Percentiles rank a stretch among this genome's conserved stretches.
phyloP scores from a whole-genome alignment of 768 basidiomycete species.

The Auricularia cornea region DNA sequence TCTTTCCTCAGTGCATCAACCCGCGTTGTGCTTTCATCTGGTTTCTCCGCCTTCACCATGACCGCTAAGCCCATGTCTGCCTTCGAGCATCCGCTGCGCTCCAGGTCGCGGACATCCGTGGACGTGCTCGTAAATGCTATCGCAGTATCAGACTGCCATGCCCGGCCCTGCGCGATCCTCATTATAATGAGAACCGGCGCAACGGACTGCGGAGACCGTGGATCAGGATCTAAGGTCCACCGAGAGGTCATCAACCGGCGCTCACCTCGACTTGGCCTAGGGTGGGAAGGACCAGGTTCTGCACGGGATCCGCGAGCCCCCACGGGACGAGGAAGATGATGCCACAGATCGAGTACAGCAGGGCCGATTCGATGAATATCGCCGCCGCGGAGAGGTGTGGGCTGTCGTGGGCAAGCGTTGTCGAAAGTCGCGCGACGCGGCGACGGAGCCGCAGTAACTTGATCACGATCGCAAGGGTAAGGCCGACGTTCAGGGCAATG shows the following conservation, averaged over 20 bases:
- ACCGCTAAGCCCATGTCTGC: too few species aligned
- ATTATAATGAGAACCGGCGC: conserved; percentile 28
- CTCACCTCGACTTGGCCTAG: conserved; percentile 22
- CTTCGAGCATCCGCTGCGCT: too few species aligned
- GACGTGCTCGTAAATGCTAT: conserved; percentile 41
- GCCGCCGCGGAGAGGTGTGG: conserved; percentile 19
- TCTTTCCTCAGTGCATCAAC: too few species aligned
- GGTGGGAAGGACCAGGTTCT: conserved; percentile 25
- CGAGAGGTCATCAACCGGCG: background rate
- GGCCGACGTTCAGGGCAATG: background rate
- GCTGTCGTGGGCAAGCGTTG: background rate
- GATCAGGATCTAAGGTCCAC: background rate
- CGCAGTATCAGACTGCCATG: conserved; percentile 25
- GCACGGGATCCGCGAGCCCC: conserved; percentile 16
- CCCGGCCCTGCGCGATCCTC: conserved; percentile 25
- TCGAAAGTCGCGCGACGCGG: background rate
- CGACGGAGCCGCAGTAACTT: background rate
- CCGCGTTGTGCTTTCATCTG: too few species aligned
- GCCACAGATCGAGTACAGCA: conserved; percentile 18
- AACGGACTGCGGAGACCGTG: conserved; percentile 26
- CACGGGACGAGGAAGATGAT: conserved; percentile 26
- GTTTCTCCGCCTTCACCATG: too few species aligned
- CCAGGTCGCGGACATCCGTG: too few species aligned
- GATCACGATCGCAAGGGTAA: background rate
- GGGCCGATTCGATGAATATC: conserved; percentile 31